Evolutionary conservation across 495 filamentous ascomycete genomes (phyloP), one percentile per base, ranked within the genome.

Genomic region (Penicillium antarcticum): DNA sequence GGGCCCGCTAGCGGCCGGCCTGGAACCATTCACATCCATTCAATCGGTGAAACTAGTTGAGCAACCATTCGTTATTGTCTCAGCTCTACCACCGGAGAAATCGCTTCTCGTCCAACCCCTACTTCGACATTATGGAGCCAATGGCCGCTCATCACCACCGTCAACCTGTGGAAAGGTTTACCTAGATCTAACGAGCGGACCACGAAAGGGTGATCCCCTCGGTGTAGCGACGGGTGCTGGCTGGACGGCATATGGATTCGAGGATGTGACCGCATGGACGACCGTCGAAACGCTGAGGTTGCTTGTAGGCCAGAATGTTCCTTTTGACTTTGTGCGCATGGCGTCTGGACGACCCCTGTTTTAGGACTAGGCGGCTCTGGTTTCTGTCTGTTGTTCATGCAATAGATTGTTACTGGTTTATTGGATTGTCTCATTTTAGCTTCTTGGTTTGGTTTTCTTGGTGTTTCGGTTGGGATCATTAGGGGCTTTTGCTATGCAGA

Each of bases 291-390:
- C 86, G 31, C 68, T 92, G 9, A 74, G 88, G 39, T 58, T 92
- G 54, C 73, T 94, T 8, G 87, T 92, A 8, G 88, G 89, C 13
- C 85, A 91, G 74, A 91, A 91, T 63, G 88, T 94, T 32, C 86
- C 87, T 21, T 91, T 89, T 72, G 89, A 89, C 68, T 94, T 94
- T 72, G 88, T 91, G 32, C 67, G 88, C 34, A 74, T 92, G 71
- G 87, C 88, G 7, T 85, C 84, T 55, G 88, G 87, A 13, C 67
- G 87, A 52, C 79, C 81, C 19, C 63, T 89, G 61, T 89, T 83
- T 67, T 87, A 23, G 21, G 21, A 5, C 21, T 23, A 73, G 65
- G 43, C 38, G 17, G 11, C 12, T 39, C 23, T 38, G 5, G 42
- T 52, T 32, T 33, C n/a, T 54, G 21, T 33, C 31, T 37, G 17